Base-by-base conservation (phyloP, 2,329 filamentous ascomycete genomes). In the Talaromyces sp. region DNA sequence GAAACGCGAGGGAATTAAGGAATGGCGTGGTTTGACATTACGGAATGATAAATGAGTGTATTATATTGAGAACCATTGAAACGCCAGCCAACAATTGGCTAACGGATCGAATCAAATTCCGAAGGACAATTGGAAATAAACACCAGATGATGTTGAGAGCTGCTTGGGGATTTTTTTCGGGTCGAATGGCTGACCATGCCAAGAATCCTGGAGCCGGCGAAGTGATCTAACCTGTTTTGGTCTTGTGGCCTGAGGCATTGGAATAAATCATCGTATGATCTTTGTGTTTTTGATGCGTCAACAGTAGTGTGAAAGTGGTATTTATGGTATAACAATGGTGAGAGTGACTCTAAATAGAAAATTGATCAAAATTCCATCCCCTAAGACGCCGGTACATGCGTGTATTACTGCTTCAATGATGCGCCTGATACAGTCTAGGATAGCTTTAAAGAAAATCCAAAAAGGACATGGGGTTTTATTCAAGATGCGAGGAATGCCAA, bases 151-250 rank as follows among this genome's bases (percentile, higher is more conserved):
- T 54, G 60, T 31, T 22, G 8, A 31, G 5, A 15, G 22, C 25
- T 19, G 15, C 53, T 56, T 38, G 31, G 47, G 59, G 60, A 54
- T 40, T 40, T 62, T 62, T 62, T 54, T 62, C 60, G 34, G 34
- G 38, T 29, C 31, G 34, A 51, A 27, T 53, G 38, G 45, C 15
- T 5, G 25, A 5, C 47, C 53, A 54, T 29, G 60, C 60, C 60
- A 62, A 62, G 60, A 62, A 38, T 40, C 29, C 60, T 19, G n/a
- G 45, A 51, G 60, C 45, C 22, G 19, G n/a, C 40, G 36, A n/a
- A 53, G 4, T 13, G 5, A n/a, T 19, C 40, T 61, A 61, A 8
- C 29, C 15, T 25, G 29, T n/a, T 54, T 54, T 34, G 38, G 34
- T 1, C 1, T 61, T n/a, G 2, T 34, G 6, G 59, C 59, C 59